Conservation (phyloP, 495 filamentous ascomycete species). For the Penicillium diatomitis region DNA sequence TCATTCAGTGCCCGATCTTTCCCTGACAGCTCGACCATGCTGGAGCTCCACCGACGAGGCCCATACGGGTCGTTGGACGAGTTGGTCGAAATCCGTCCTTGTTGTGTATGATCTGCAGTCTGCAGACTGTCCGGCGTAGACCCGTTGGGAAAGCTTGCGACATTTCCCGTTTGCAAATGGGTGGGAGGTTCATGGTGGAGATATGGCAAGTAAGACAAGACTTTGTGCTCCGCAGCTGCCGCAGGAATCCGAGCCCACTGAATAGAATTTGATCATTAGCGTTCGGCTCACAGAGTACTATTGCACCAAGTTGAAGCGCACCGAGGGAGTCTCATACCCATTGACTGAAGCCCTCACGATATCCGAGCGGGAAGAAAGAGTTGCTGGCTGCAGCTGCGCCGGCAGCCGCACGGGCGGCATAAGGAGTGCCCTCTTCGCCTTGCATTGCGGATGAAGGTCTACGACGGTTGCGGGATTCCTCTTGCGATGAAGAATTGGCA, state of each 20-base stretch:
- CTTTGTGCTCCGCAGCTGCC: conserved; percentile 79
- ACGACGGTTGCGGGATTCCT: conserved; percentile 21
- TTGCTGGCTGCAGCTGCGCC: conserved; percentile 23
- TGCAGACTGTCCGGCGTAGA: conserved; percentile 31
- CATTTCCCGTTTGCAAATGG: conserved; percentile 56
- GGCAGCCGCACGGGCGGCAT: conserved; percentile 34
- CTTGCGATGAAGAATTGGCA: conserved; percentile 18
- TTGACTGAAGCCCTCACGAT: conserved; percentile 84
- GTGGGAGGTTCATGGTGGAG: conserved; percentile 65
- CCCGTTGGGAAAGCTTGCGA: conserved; percentile 29
- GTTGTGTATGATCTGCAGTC: conserved; percentile 29
- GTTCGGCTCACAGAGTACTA: neutral
- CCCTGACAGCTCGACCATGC: conserved; percentile 73
- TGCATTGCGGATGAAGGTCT: conserved; percentile 40
- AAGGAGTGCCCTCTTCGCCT: conserved; percentile 15
- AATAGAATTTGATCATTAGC: conserved; percentile 2
- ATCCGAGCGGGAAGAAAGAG: conserved; percentile 72
- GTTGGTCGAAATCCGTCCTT: conserved; percentile 28
- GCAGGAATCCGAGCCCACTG: conserved; percentile 80
- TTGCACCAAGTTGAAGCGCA: neutral
- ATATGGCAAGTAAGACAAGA: conserved; percentile 80
- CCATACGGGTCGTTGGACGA: conserved; percentile 72
- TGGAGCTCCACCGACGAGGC: conserved; percentile 75
- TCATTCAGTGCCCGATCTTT: conserved; percentile 87
- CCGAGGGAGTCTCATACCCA: conserved; percentile 54